Evolutionary conservation across 768 basidiomycete species (phyloP), one percentile per base, ranked within the genome.

Genomic region (Lentinula sp.): DNA sequence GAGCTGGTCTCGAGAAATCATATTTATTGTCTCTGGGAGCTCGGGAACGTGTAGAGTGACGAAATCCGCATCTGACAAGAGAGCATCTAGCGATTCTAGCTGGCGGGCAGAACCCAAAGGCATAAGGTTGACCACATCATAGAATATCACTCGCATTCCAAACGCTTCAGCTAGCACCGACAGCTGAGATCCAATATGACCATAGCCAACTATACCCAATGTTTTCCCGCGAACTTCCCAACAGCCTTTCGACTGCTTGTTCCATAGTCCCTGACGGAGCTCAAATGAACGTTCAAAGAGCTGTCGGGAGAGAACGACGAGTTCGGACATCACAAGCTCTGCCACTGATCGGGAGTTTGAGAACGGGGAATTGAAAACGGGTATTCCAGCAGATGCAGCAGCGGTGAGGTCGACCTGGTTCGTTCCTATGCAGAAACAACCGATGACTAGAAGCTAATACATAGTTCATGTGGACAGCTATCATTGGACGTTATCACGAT

Each of bases 161-260:
- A 99, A 88, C 3, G 97, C 86, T 74, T 99, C 97, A 36, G 96
- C 90, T 43, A 99, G 88, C 28, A 99, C 97, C 39, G 93, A 95
- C 60, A 99, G 85, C 74, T 99, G 97, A 32, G 95, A 82, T 59
- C 97, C 97, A 64, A 99, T 99, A 77, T 99, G 97, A 42, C 97
- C 97, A 74, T 98, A 99, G 43, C 97, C 97, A 36, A 99, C 85
- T 65, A 99, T 98, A 60, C 97, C 97, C 50, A 99, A 82, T 0
- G 94, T 98, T 81, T 99, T 99, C 66, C 97, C 96, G 48, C 97
- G 86, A 65, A 98, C 77, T 73, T 99, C 97, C 94, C 95, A 99
- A 76, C 97, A 99, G 64, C 87, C 87, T 71, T 97, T 98, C 66
- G 94, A 96, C 69, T 98, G 90, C 76, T 99, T 99, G 82, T 99